Base-by-base conservation (phyloP, 495 filamentous ascomycete genomes). In the Podospora anserina region DNA sequence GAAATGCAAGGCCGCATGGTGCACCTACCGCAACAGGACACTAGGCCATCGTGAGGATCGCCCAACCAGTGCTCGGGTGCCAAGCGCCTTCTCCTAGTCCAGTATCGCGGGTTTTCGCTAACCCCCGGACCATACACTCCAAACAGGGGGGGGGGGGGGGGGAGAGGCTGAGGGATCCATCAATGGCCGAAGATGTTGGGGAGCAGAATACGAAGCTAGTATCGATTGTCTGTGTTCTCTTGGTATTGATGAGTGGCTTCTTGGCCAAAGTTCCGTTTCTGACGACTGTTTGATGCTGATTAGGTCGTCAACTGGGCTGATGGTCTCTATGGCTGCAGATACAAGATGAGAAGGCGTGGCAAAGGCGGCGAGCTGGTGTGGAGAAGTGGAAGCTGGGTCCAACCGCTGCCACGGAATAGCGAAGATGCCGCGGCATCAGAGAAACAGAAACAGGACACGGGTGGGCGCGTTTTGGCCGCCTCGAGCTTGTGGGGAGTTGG, bases 61-160 rank as follows among this genome's bases (percentile, higher is more conserved):
- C 57, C 64, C 49, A 63, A 53, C 64, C 49, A 63, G 60, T 18
- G 68, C 20, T 70, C 68, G 59, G 68, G 65, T 67, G 59, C 64
- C 68, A 66, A 63, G 64, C 59, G 61, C 7, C 15, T 49, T 49
- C 61, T 20, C 30, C 61, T 63, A 44, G 30, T 19, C 32, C 61
- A 11, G 9, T 5, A 32, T 19, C 9, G 30, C 30, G 49, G 49
- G 11, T 19, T 66, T 26, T 32, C 61, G 30, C 19, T 23, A 20
- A 27, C 20, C 53, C 15, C 64, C 26, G 26, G n/a, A 39, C 27
- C 26, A 16, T 6, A 57, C 23, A 26, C 64, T 13, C 55, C 63
- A 53, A 53, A 23, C 13, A 66, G 64, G 64, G 64, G 20, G n/a
- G 55, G 64, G 64, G 20, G n/a, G 55, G 18, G 55, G 54, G 54